Conservation (phyloP, 768 basidiomycete genomes). For the Tricholoma sp. region DNA sequence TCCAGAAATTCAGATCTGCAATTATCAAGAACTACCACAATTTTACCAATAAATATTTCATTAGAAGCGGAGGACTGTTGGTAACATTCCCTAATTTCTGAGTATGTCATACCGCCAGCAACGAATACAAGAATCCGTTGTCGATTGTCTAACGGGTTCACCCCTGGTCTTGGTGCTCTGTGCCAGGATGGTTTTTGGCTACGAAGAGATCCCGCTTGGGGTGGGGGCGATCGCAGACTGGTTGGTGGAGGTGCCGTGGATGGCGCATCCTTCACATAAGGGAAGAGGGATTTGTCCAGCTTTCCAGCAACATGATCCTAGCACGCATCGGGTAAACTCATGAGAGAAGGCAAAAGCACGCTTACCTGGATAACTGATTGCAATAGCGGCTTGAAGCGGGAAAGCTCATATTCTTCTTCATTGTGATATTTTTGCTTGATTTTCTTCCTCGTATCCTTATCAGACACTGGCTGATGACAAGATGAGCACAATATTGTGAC, state of each 20-base stretch:
- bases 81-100: conserved; percentile 89
- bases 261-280: conserved; percentile 83
- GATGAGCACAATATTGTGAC: not conserved
- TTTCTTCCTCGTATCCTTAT: conserved; percentile 76
- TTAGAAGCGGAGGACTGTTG: conserved; percentile 66
- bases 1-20: not conserved
- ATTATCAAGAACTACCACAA: not conserved
- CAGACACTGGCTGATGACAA: conserved; percentile 53
- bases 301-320: conserved; percentile 81
- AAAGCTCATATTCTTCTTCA: conserved; percentile 98
- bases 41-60: conserved; percentile 85
- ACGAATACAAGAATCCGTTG: conserved; percentile 87
- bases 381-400: conserved; percentile 83
- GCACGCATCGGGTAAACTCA: conserved; percentile 3
- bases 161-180: conserved; percentile 57
- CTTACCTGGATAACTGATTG: conserved; percentile 78
- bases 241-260: conserved; percentile 40
- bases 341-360: not conserved
- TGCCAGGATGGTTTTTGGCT: conserved; percentile 91
- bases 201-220: conserved; percentile 70
- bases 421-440: conserved; percentile 66
- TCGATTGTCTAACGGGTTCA: conserved; percentile 44
- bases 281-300: conserved; percentile 77
- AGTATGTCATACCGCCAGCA: conserved; percentile 94
- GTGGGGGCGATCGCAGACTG: conserved; percentile 45